phyloP scores from a whole-genome alignment of 108 stramenopile genomes.

The Hondaea fermentalgiana region DNA sequence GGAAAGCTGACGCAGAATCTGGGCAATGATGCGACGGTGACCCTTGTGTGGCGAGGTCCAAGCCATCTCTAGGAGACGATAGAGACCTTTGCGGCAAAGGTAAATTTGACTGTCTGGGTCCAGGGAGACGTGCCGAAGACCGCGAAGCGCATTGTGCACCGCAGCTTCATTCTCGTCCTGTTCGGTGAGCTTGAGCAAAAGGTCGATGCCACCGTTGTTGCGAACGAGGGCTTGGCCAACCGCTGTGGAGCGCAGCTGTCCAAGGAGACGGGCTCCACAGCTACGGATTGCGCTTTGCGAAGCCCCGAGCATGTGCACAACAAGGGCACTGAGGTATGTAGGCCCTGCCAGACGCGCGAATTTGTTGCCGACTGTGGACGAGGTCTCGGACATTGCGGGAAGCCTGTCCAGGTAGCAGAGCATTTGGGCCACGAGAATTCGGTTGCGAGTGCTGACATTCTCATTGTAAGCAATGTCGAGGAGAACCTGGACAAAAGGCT shows the following conservation, averaged over 20 bases:
- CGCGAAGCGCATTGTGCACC: background rate
- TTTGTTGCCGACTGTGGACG: background rate
- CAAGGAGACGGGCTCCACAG: background rate
- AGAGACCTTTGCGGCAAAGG: background rate
- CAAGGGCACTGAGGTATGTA: background rate
- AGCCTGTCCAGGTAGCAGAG: conserved; percentile 6
- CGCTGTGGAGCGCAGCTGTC: background rate
- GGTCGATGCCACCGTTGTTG: background rate
- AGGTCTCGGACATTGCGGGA: background rate
- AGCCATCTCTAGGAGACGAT: background rate
- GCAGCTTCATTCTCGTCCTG: background rate
- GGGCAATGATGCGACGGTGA: background rate
- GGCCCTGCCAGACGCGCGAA: background rate
- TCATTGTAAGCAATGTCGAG: background rate
- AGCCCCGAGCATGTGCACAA: background rate
- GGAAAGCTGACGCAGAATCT: background rate
- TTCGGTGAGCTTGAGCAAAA: background rate
- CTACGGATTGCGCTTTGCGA: background rate
- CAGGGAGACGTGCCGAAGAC: background rate
- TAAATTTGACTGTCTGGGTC: background rate
- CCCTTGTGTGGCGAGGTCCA: background rate
- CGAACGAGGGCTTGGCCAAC: conserved; percentile 1
- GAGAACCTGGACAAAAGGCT: background rate
- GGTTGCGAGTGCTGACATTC: background rate
- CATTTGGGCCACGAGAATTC: background rate